Percentiles rank a stretch among this genome's conserved stretches.
These are phyloP conservation scores for Ganoderma lucidum DNA, from an alignment of 1,284 basidiomycete species.

Conservation along the genomic window DNA sequence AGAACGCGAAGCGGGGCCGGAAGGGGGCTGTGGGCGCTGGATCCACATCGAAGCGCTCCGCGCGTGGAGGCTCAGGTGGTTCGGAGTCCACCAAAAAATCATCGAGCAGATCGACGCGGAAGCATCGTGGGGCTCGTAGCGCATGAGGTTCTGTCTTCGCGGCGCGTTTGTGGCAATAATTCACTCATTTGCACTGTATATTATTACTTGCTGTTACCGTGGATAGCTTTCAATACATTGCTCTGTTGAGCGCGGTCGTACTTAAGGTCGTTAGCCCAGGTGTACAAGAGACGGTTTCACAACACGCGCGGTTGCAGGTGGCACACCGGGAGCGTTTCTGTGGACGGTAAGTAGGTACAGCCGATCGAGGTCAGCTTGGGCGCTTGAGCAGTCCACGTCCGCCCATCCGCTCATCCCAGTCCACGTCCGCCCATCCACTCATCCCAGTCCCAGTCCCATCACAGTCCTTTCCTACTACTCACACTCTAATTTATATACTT, in stretches of 20 bases:
- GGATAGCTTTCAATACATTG: background rate
- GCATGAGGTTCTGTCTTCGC: background rate
- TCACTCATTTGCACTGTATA: background rate
- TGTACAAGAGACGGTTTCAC: background rate
- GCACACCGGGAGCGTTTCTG: no score
- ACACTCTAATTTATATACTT: slow-evolving; percentile 10
- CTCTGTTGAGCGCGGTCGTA: background rate
- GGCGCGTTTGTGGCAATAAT: background rate
- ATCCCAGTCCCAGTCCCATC: background rate
- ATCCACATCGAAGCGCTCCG: background rate
- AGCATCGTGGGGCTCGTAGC: background rate
- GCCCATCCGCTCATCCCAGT: no score
- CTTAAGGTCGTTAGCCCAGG: background rate
- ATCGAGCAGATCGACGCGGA: background rate
- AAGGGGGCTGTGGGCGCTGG: background rate
- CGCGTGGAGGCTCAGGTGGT: background rate
- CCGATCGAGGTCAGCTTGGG: background rate
- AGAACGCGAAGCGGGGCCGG: background rate
- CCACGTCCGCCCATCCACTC: background rate
- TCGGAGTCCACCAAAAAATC: background rate
- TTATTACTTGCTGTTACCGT: background rate
- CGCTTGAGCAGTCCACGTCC: background rate
- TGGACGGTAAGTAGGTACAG: no score
- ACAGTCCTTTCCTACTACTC: background rate
- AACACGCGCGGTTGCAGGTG: background rate